Evolutionary conservation across 2,329 filamentous ascomycete genomes (phyloP).

Genomic region (Pseudodiploospora longispora): DNA sequence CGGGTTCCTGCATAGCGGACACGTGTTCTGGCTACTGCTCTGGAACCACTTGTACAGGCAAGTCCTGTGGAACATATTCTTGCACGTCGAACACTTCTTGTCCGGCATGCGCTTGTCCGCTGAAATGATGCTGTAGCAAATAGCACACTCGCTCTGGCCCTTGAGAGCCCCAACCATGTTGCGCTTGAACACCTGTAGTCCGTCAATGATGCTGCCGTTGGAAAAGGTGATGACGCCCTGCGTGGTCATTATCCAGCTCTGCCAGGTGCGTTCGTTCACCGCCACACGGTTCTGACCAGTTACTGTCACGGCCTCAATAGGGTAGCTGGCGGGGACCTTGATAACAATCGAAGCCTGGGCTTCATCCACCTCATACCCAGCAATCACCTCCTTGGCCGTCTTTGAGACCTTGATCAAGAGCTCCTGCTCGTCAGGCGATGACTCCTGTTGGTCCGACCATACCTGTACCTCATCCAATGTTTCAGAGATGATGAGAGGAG

Average conservation of each 20-base stretch:
- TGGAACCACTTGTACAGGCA: slow-evolving; percentile 98
- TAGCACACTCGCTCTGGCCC: slow-evolving; percentile 90
- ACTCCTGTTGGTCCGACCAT: slow-evolving; percentile 54
- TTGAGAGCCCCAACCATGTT: slow-evolving; percentile 85
- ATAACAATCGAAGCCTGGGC: slow-evolving; percentile 77
- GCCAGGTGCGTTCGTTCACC: slow-evolving; percentile 87
- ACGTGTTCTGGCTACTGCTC: slow-evolving; percentile 83
- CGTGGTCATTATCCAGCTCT: slow-evolving; percentile 78
- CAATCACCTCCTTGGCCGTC: slow-evolving; percentile 67
- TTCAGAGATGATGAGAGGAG: slow-evolving; percentile 58
- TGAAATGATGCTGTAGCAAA: slow-evolving; percentile 92
- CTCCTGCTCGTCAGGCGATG: slow-evolving; percentile 44
- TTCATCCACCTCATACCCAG: slow-evolving; percentile 83
- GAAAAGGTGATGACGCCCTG: slow-evolving; percentile 92
- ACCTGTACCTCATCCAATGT: slow-evolving; percentile 58
- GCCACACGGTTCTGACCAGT: slow-evolving; percentile 74
- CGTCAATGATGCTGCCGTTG: slow-evolving; percentile 82
- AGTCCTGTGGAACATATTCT: slow-evolving; percentile 81
- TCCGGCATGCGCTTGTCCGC: slow-evolving; percentile 83
- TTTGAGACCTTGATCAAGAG: slow-evolving; percentile 63
- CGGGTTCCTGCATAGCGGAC: slow-evolving; percentile 84
- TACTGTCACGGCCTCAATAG: slow-evolving; percentile 70
- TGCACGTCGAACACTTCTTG: slow-evolving; percentile 86
- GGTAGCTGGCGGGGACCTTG: slow-evolving; percentile 71
- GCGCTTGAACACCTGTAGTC: slow-evolving; percentile 72